Base-by-base conservation (phyloP, 768 basidiomycete genomes). In the Lentinula detonsa region DNA sequence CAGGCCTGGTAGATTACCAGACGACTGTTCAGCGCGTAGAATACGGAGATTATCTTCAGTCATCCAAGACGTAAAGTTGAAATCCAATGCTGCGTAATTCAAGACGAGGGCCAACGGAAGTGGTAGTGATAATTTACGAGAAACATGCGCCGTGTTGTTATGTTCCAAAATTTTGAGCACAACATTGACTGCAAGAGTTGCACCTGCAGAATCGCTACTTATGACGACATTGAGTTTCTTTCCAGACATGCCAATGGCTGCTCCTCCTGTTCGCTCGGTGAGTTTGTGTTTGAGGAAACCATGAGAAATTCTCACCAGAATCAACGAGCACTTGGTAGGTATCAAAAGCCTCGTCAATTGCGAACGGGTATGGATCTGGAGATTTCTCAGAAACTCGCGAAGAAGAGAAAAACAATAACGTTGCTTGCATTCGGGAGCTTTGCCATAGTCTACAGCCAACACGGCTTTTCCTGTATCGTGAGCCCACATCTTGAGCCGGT, bases 1-100 rank as follows among this genome's bases (percentile, higher is more conserved):
- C 63, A 95, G 74, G 0, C 88, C 87, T 31, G 89, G 83, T 13
- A 98, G 77, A 71, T 91, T 84, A 0, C 89, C 85, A 13, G 90
- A 87, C 1, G 93, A 94, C 69, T 93, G 91, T 71, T 98, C 95
- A 2, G 89, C 84, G 57, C 90, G 84, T 13, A 98, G 78, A 33
- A 96, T 89, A 4, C 85, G 86, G 60, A 98, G 78, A 71, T 98
- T 86, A 18, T 82, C 82, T 8, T 86, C 85, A 0, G 90, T 83
- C 93, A 95, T 94, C 96, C 96, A 98, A 21, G 95, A 96, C 0
- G 93, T 94, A 68, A 96, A 98, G 72, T 98, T 98, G 77, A 99
- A 98, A 72, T 98, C 95, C 49, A 98, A 81, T 28, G 90, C 91
- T 0, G 95, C 85, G 72, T 98, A 99, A 65, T 86, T 93, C 58